Conservation (phyloP, 1,139 yeast species). For the Pichia sp. region DNA sequence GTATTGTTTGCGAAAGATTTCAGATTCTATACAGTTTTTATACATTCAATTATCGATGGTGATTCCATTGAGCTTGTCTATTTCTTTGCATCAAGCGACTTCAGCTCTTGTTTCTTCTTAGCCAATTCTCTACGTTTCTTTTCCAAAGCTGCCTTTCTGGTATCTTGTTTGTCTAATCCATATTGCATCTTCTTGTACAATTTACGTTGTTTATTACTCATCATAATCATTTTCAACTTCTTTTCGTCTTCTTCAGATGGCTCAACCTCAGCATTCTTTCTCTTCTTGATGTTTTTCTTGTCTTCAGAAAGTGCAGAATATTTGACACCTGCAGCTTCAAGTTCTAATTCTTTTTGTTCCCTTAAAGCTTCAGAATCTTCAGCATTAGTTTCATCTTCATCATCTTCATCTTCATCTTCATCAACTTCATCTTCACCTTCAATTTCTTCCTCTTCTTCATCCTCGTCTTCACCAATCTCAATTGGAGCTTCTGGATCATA, state of each 20-base stretch:
- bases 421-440: slow-evolving; percentile 43
- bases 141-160: slow-evolving; percentile 63
- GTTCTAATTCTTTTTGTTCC: slow-evolving; percentile 79
- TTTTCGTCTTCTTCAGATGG: slow-evolving; percentile 72
- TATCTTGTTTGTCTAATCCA: slow-evolving; percentile 79
- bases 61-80: not conserved
- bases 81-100: not conserved
- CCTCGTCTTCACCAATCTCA: slow-evolving; percentile 37
- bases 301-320: slow-evolving; percentile 43
- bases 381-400: slow-evolving; percentile 28
- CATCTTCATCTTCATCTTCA: slow-evolving; percentile 35
- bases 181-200: slow-evolving; percentile 93
- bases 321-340: slow-evolving; percentile 83
- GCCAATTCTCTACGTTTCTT: slow-evolving; percentile 74
- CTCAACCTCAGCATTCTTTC: slow-evolving; percentile 69
- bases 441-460: slow-evolving; percentile 41
- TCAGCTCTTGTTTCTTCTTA: slow-evolving; percentile 28
- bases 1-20: too few relatives aligned
- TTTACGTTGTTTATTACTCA: slow-evolving; percentile 94
- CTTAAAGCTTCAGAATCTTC: slow-evolving; percentile 39
- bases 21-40: too few relatives aligned
- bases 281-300: slow-evolving; percentile 29
- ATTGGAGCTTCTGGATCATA: slow-evolving; percentile 69
- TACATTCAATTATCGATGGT: too few relatives aligned
- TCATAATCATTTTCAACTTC: slow-evolving; percentile 92